Evolutionary conservation across 306 rosid genomes (phyloP).

Genomic region (Leucaena leucocephala): DNA sequence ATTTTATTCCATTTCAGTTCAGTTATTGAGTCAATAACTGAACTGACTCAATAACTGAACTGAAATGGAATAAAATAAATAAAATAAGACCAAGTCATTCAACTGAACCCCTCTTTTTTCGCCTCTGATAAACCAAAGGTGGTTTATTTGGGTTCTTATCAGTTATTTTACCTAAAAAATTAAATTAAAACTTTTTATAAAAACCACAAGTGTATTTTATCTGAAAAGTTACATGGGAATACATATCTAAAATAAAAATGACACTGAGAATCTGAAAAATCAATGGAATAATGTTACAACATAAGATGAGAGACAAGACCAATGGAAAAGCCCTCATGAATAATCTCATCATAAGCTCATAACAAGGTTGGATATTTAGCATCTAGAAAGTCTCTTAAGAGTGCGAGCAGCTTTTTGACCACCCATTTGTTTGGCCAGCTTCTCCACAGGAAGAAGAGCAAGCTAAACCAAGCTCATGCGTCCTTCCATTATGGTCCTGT

Average conservation of each 20-base stretch:
- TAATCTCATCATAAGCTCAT: slow-evolving; percentile 36
- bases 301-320: slow-evolving; percentile 7
- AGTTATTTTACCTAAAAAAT: too few relatives aligned
- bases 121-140: too few relatives aligned
- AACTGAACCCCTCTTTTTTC: too few relatives aligned
- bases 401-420: slow-evolving; percentile 94
- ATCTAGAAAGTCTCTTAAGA: slow-evolving; percentile 88
- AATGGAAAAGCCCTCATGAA: slow-evolving; percentile 19
- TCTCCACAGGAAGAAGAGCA: slow-evolving; percentile 78
- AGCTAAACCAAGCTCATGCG: slow-evolving; percentile 91
- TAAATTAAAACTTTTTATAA: too few relatives aligned
- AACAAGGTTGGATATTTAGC: slow-evolving; percentile 94
- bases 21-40: too few relatives aligned
- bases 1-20: too few relatives aligned
- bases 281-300: slow-evolving; percentile 29
- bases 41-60: too few relatives aligned
- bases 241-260: not conserved
- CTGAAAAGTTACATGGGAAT: slow-evolving; percentile 6
- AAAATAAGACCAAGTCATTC: too few relatives aligned
- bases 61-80: too few relatives aligned
- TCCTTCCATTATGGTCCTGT: slow-evolving; percentile 86
- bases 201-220: not conserved
- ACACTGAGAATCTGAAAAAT: slow-evolving; percentile 26
- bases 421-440: slow-evolving; percentile 80
- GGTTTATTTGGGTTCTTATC: too few relatives aligned